Evolutionary conservation across 768 basidiomycete species (phyloP), one percentile per base, ranked within the genome.

Genomic region (Agrocybe praecox): DNA sequence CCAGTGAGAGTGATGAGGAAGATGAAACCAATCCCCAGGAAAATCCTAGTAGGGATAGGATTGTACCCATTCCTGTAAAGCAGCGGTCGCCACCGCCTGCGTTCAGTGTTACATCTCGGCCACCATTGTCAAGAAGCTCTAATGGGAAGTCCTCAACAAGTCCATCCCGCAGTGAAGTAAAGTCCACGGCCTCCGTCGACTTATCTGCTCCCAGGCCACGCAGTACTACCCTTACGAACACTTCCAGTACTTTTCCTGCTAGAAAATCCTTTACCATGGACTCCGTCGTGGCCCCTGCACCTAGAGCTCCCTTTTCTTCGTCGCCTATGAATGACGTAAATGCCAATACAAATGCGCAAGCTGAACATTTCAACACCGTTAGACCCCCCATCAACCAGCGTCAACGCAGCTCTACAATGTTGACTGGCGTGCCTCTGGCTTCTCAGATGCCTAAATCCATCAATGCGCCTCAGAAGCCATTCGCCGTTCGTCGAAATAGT

Each of bases 81-180:
- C 75, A 79, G 63, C 78, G 84, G 29, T 71, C 80, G 46, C 81
- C 85, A 4, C 78, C 78, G 10, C 79, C 83, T 7, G 74, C 84
- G 23, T 88, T 88, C 63, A 83, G 82, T 56, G 86, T 88, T 46
- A 84, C 82, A 2, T 86, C 85, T 18, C 72, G 86, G 19, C 85
- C 86, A 19, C 72, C 76, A 47, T 67, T 81, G 24, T 66, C 67
- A 49, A 74, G 63, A 57, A 65, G 46, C 15, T 52, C 51, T 14
- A 46, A 57, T 19, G 48, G 48, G 5, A 43, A 46, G 14, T 53
- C 40, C 7, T 44, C 55, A 7, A 43, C 55, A 14, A 50, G 49
- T 24, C 46, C 55, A 46, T 57, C 45, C 26, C n/a, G 52, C 2
- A 50, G 40, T 34, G 52, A 50, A 18, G 50, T 32, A 14, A 57